Evolutionary conservation across 1,139 yeast genomes (phyloP), one percentile per base, ranked within the genome.

Genomic region (Meyerozyma athensensis): DNA sequence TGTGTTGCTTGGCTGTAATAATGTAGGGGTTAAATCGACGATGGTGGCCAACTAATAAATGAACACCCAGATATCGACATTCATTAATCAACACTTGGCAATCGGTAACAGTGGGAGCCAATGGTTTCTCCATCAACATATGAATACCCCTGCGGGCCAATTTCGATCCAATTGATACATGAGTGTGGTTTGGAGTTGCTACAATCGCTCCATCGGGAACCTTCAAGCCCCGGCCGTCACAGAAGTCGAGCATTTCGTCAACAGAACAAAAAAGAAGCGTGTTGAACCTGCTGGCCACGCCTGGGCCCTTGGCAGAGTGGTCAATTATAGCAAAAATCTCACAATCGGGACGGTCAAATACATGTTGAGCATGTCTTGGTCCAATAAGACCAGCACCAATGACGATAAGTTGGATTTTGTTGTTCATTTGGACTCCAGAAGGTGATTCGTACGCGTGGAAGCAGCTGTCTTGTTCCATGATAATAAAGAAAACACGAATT

Each of bases 141-240:
- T 68, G 59, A 24, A 68, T 59, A 0, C 70, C 68, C 28, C 56
- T 45, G 6, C 54, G 41, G 6, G 72, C 71, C 43, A 68, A 56
- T 37, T 58, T 53, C 21, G 59, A 49, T 9, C 68, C 61, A 34
- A 68, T 47, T 16, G 53, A 47, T 4, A 65, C 57, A 46, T 67
- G 73, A 1, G 72, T 63, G 38, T 64, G 66, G 45, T 66, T 68
- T 1, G 74, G 74, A 2, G 73, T 68, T 34, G 70, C 66, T 4
- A 68, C 58, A 7, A 68, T 65, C 10, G 72, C 74, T 1, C 70
- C 74, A 35, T 64, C 61, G 1, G 73, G 73, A 23, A 57, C 60
- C 17, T 48, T 42, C 5, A 57, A 37, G 13, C 44, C 40, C 26
- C 51, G 50, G 4, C 38, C 28, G 21, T 56, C 53, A 44, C 70